phyloP scores from a whole-genome alignment of 129 eudicot genomes.

The Rutidosis leptorrhynchoides region DNA sequence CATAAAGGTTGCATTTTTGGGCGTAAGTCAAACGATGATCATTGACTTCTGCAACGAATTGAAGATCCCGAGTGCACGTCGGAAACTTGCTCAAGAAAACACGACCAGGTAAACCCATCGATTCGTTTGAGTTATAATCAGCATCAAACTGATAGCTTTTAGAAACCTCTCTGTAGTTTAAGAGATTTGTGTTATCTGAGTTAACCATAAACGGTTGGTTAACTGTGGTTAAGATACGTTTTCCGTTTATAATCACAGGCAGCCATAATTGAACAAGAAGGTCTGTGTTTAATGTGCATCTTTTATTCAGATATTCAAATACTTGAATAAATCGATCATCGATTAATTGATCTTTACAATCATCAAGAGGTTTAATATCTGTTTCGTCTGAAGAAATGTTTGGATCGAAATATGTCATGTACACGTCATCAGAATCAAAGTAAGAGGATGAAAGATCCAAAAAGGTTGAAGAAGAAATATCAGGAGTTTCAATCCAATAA shows the following conservation, averaged over 20 bases:
- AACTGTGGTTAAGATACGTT: conserved; percentile 48
- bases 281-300: conserved; percentile 39
- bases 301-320: conserved; percentile 45
- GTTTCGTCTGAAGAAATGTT: conserved; percentile 24
- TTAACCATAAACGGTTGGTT: conserved; percentile 58
- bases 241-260: conserved; percentile 55
- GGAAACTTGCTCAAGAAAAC: conserved; percentile 72
- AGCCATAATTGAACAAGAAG: conserved; percentile 81
- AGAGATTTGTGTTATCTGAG: conserved; percentile 46
- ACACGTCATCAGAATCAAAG: conserved; percentile 27
- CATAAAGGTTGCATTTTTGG: conserved; percentile 46
- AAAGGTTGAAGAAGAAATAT: conserved; percentile 35
- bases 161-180: conserved; percentile 53
- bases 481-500: conserved; percentile 20
- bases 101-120: conserved; percentile 63
- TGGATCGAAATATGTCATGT: conserved; percentile 27
- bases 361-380: conserved; percentile 28
- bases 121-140: conserved; percentile 47
- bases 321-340: conserved; percentile 50
- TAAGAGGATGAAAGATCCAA: conserved; percentile 32
- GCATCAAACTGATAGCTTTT: conserved; percentile 49
- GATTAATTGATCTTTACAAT: not conserved
- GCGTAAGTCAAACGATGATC: conserved; percentile 56
- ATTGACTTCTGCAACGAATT: conserved; percentile 38
- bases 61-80: conserved; percentile 66